Conservation (phyloP, 75 land plant species). For the Sequoia sempervirens region DNA sequence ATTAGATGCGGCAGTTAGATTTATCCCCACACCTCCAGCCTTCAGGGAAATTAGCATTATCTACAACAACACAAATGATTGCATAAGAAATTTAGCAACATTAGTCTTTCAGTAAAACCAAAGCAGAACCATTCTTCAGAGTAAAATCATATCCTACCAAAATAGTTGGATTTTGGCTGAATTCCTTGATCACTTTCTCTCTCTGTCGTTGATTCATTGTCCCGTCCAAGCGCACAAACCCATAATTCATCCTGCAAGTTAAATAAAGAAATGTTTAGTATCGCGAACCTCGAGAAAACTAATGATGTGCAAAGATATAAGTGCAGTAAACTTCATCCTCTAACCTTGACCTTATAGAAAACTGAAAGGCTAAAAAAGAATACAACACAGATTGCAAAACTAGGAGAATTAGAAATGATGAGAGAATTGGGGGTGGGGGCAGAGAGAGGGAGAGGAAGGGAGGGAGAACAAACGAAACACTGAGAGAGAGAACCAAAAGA, state of each 20-base stretch:
- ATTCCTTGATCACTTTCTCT: conserved; percentile 83
- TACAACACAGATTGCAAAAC: not conserved
- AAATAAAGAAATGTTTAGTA: not conserved
- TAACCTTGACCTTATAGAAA: not conserved
- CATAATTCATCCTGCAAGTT: conserved; percentile 50
- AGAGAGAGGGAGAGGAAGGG: not conserved
- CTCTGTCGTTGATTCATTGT: conserved; percentile 77
- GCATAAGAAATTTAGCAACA: not conserved
- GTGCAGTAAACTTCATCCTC: not conserved
- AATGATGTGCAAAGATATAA: not conserved
- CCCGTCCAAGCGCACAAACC: conserved; percentile 86
- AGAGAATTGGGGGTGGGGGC: not conserved
- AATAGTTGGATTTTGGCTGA: conserved; percentile 55
- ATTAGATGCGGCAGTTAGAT: conserved; percentile 90
- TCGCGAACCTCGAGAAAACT: not conserved
- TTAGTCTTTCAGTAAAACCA: not conserved
- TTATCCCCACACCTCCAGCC: conserved; percentile 98
- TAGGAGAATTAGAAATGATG: no score
- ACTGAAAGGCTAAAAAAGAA: not conserved
- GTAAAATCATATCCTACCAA: conserved; percentile 35
- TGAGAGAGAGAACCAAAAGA: not conserved
- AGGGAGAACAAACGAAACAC: no score
- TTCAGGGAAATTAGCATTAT: conserved; percentile 89
- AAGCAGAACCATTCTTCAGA: not conserved
- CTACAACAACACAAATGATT: conserved; percentile 20